A percentile compares a stretch with the other conserved stretches of the same genome.
Conservation (phyloP, 2,329 filamentous ascomycete genomes). For the Dactylellina sp. region DNA sequence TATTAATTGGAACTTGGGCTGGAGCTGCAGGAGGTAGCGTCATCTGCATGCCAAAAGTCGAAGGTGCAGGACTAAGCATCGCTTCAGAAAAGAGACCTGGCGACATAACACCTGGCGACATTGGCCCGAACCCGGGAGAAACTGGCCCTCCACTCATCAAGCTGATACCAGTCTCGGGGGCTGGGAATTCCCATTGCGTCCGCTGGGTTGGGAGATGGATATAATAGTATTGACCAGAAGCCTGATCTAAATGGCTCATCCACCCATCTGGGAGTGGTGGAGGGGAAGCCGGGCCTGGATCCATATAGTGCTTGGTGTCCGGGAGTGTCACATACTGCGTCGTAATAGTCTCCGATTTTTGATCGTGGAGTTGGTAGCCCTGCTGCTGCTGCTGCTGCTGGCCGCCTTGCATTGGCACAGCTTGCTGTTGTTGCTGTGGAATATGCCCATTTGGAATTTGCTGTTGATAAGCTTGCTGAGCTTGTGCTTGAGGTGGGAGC, state of each 20-base stretch:
- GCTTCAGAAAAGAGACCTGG: constrained; percentile 63
- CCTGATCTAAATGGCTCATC: constrained; percentile 96
- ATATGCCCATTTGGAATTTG: constrained; percentile 62
- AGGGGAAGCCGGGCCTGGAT: constrained; percentile 79
- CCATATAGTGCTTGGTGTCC: constrained; percentile 65
- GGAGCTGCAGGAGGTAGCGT: constrained; percentile 39
- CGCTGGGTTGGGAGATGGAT: constrained; percentile 95
- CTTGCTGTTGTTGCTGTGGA: constrained; percentile 56
- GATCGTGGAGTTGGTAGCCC: constrained; percentile 63
- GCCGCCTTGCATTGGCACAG: constrained; percentile 67
- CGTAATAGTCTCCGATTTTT: constrained; percentile 64
- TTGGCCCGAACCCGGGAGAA: constrained; percentile 67
- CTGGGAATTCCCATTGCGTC: constrained; percentile 99
- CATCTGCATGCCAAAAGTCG: constrained; percentile 69
- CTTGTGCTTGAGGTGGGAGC: constrained; percentile 58
- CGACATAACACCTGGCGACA: constrained; percentile 63
- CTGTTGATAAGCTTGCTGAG: constrained; percentile 53
- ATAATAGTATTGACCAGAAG: constrained; percentile 98
- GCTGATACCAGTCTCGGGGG: constrained; percentile 57
- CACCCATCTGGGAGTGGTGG: constrained; percentile 96
- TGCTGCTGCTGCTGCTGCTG: constrained; percentile 66
- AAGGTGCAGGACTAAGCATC: constrained; percentile 54
- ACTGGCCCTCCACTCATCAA: constrained; percentile 68
- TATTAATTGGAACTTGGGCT: constrained; percentile 60
- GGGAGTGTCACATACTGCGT: constrained; percentile 64